Base-by-base conservation (phyloP, 2,329 filamentous ascomycete species). In the Hypoxylon rubiginosum region DNA sequence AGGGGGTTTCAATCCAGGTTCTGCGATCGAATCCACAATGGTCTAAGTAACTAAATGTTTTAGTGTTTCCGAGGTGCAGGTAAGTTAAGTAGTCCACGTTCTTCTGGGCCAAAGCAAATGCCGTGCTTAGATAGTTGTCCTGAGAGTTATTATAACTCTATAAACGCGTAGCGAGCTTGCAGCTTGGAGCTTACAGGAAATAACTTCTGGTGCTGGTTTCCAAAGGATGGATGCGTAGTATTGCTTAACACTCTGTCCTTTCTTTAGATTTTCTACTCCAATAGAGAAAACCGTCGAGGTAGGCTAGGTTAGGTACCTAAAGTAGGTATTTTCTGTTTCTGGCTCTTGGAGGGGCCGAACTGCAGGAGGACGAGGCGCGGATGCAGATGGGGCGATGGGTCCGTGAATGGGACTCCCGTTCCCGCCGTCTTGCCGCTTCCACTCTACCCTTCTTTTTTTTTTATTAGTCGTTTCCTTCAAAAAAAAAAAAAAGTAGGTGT, bases 351-450 rank as follows among this genome's bases (percentile, higher is more conserved):
- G 51, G 51, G 34, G 30, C 51, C 51, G 8, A 57, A 60, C 30
- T 61, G 63, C 66, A 66, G 53, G 63, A 64, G 51, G 53, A 61
- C 50, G 53, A 67, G 63, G 60, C 56, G 60, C 57, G 57, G 67
- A 51, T 69, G 63, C 53, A 66, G 64, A 67, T 69, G 67, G 67
- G 67, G 58, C 62, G 62, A 68, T 68, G 66, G 66, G 49, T 63
- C 62, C 52, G 36, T 21, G 21, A 43, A 66, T 66, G 66, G 66
- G 56, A 61, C 66, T 68, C 67, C 67, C 67, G 63, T 62, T 69
- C 64, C 67, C 63, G 67, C 61, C 53, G 34, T 56, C 56, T 67
- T 67, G 66, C 66, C 63, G 66, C 49, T 53, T 58, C 26, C 21
- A 24, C 21, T 19, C 54, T 39, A 26, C 43, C 32, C 24, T 50